Evolutionary conservation across 768 basidiomycete species (phyloP).

Genomic region (Lentinus tigrinus): DNA sequence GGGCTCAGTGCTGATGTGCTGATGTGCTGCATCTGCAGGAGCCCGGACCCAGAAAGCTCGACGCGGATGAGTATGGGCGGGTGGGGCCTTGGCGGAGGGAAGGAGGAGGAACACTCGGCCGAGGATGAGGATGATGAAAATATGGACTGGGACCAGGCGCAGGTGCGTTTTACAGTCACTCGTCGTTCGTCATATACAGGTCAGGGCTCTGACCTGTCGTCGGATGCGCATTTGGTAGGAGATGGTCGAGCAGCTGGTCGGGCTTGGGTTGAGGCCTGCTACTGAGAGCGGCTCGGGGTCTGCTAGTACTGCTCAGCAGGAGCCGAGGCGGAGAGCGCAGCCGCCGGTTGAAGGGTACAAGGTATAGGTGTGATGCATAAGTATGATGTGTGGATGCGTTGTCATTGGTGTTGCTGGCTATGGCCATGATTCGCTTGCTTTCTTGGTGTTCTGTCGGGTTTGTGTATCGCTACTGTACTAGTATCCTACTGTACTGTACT

Average conservation of each 20-base stretch:
- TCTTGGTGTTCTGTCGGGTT: too few relatives aligned
- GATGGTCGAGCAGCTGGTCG: slow-evolving; percentile 33
- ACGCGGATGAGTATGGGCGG: slow-evolving; percentile 57
- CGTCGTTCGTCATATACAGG: too few relatives aligned
- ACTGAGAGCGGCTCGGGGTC: not conserved
- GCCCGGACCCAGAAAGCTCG: slow-evolving; percentile 47
- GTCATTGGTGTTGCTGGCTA: not conserved
- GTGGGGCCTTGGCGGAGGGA: slow-evolving; percentile 69
- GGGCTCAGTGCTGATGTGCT: too few relatives aligned
- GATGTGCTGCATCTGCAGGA: slow-evolving; percentile 38
- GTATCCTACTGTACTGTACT: too few relatives aligned
- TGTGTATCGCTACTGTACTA: too few relatives aligned
- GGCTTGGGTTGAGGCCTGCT: slow-evolving; percentile 17
- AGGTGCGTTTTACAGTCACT: slow-evolving; percentile 37
- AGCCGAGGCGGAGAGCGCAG: not conserved
- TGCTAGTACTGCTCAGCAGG: not conserved
- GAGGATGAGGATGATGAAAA: slow-evolving; percentile 44
- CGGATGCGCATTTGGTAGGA: slow-evolving; percentile 15
- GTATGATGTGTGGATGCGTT: too few relatives aligned
- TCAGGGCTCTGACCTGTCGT: not conserved
- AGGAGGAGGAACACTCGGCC: slow-evolving; percentile 49
- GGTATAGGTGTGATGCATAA: not conserved
- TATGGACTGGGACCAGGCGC: slow-evolving; percentile 69
- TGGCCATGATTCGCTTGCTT: too few relatives aligned
- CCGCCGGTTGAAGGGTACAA: not conserved